phyloP scores from a whole-genome alignment of 805 yeast genomes.

The Yarrowia yakushimensis region DNA sequence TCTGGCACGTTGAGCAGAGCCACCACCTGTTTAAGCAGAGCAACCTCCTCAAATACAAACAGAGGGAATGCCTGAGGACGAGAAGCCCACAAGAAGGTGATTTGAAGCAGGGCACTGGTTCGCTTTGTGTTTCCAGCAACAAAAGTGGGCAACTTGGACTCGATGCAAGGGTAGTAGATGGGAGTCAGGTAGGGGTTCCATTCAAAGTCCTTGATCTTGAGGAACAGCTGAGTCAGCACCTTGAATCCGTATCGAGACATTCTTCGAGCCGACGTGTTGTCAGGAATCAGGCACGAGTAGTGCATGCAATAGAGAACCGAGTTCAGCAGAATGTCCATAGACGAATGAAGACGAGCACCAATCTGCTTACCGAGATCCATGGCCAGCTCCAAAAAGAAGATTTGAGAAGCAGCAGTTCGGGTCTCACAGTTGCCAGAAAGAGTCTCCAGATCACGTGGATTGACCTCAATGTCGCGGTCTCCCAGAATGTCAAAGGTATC shows the following conservation, averaged over 20 bases:
- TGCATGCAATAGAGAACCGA: conserved; percentile 58
- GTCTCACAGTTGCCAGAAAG: background rate
- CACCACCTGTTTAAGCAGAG: conserved; percentile 55
- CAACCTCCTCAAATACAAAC: conserved; percentile 52
- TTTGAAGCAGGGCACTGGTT: conserved; percentile 69
- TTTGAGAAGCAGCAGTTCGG: conserved; percentile 3
- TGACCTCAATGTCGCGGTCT: background rate
- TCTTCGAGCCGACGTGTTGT: conserved; percentile 44
- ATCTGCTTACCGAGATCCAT: conserved; percentile 54
- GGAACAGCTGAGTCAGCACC: conserved; percentile 56
- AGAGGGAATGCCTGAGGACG: conserved; percentile 47
- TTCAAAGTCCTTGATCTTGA: conserved; percentile 47
- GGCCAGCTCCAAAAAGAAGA: conserved; percentile 39
- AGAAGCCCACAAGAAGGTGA: conserved; percentile 59
- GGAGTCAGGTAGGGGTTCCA: conserved; percentile 54
- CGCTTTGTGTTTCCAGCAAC: conserved; percentile 77
- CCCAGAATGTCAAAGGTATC: background rate
- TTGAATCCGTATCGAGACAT: conserved; percentile 68
- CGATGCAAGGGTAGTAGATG: conserved; percentile 53
- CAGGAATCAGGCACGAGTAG: conserved; percentile 45
- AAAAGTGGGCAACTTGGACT: conserved; percentile 65
- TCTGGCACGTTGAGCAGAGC: conserved; percentile 50
- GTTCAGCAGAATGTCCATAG: conserved; percentile 49
- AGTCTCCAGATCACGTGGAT: background rate
- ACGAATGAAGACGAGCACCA: conserved; percentile 53